Evolutionary conservation across 2,329 filamentous ascomycete species (phyloP).

Genomic region (Cadophora sp.): DNA sequence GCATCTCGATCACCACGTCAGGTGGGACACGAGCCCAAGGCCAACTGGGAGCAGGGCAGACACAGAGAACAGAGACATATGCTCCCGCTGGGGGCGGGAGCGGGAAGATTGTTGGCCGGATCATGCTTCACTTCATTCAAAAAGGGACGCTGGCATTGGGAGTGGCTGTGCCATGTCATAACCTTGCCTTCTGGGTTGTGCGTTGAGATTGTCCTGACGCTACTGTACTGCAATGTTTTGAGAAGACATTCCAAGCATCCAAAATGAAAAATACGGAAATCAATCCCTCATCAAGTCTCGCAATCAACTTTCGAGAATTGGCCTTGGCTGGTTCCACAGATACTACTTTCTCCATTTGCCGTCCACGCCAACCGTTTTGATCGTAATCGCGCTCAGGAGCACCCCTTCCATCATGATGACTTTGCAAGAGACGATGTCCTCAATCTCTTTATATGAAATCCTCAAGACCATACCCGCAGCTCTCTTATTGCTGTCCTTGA

Average conservation of each 20-base stretch:
- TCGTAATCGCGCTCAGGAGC: background rate
- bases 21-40: no score
- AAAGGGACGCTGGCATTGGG: no score
- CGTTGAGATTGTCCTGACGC: no score
- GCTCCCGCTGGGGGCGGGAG: no score
- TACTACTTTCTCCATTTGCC: background rate
- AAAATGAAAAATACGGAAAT: background rate
- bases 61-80: no score
- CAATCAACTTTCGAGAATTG: conserved; percentile 3
- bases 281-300: background rate
- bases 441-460: conserved; percentile 10
- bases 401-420: conserved; percentile 3
- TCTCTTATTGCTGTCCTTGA: background rate
- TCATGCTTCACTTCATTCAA: no score
- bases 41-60: no score
- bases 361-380: background rate
- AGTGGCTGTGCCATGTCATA: background rate
- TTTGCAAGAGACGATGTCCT: conserved; percentile 7
- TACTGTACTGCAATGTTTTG: background rate
- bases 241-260: conserved; percentile 3
- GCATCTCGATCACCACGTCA: no score
- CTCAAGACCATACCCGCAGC: background rate
- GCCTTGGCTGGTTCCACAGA: conserved; percentile 2
- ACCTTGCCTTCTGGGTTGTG: no score
- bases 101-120: no score